These are phyloP conservation scores for Anastatica hierochuntica DNA, from an alignment of 345 rosid species.

Conservation along the genomic window DNA sequence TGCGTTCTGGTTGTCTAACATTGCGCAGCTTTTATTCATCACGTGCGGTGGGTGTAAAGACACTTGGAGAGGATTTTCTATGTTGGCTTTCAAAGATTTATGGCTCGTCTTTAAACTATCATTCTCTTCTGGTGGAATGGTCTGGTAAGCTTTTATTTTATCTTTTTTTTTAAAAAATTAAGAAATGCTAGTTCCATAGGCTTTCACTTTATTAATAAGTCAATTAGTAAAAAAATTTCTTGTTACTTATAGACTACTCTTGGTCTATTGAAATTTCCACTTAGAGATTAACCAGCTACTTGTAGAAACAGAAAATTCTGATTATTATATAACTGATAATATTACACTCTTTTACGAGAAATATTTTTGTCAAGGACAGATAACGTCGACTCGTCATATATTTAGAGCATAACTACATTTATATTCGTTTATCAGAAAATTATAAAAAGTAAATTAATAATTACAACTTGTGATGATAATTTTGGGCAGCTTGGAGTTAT, in stretches of 20 bases:
- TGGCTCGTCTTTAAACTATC: slow-evolving; percentile 63
- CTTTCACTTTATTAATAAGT: no score
- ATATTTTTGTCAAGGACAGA: no score
- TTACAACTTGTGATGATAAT: neutral
- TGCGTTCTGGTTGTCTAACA: slow-evolving; percentile 72
- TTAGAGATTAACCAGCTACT: no score
- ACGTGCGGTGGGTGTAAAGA: slow-evolving; percentile 53
- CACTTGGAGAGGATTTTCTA: slow-evolving; percentile 63
- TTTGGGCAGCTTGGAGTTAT: slow-evolving; percentile 54
- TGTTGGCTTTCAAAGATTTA: slow-evolving; percentile 52
- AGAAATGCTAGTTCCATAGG: neutral
- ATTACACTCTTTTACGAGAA: no score
- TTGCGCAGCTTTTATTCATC: slow-evolving; percentile 53
- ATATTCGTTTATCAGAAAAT: no score
- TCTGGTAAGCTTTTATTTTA: slow-evolving; percentile 48
- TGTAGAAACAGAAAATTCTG: no score
- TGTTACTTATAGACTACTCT: no score
- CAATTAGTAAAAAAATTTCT: no score
- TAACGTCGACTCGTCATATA: no score
- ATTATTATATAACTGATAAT: no score
- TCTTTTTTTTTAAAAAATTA: neutral
- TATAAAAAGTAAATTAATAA: no score
- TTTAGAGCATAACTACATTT: neutral
- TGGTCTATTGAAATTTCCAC: no score
- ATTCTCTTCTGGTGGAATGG: slow-evolving; percentile 64